These are phyloP conservation scores for Stagonosporopsis rhizophila DNA, from an alignment of 2,329 filamentous ascomycete species.

Conservation along the genomic window DNA sequence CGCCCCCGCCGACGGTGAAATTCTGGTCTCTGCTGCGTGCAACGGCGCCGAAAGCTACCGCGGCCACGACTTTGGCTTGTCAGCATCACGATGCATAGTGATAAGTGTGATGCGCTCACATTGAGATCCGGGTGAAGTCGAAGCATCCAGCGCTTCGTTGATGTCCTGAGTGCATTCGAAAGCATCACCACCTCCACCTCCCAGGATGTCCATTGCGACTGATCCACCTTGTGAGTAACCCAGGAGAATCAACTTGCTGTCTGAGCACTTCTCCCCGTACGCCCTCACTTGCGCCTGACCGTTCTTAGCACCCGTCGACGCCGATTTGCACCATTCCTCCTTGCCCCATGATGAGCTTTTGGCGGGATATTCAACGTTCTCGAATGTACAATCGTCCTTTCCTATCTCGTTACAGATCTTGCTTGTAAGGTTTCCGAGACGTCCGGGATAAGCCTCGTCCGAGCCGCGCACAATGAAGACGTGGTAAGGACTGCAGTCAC, in stretches of 20 bases:
- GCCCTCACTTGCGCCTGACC: slow-evolving; percentile 37
- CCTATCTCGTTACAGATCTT: slow-evolving; percentile 31
- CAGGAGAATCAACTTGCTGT: slow-evolving; percentile 37
- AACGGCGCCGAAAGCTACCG: slow-evolving; percentile 37
- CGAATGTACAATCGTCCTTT: slow-evolving; percentile 31
- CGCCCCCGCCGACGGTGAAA: slow-evolving; percentile 34
- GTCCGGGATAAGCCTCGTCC: slow-evolving; percentile 38
- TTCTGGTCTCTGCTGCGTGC: slow-evolving; percentile 30
- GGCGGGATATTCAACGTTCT: slow-evolving; percentile 38
- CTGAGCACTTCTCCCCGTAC: slow-evolving; percentile 35
- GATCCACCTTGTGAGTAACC: slow-evolving; percentile 38
- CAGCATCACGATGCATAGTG: not conserved
- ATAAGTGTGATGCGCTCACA: slow-evolving; percentile 13
- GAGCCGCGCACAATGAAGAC: slow-evolving; percentile 40
- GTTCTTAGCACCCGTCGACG: slow-evolving; percentile 28
- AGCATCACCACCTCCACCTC: slow-evolving; percentile 37
- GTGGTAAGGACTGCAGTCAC: slow-evolving; percentile 35
- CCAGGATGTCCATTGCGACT: slow-evolving; percentile 38
- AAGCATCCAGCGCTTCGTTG: slow-evolving; percentile 31
- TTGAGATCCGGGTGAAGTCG: slow-evolving; percentile 27
- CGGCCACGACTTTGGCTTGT: slow-evolving; percentile 30
- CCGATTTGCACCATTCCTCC: slow-evolving; percentile 38
- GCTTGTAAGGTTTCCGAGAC: slow-evolving; percentile 33
- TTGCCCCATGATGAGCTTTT: slow-evolving; percentile 36
- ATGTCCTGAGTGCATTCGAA: slow-evolving; percentile 33